Evolutionary conservation across 2,329 filamentous ascomycete genomes (phyloP), one percentile per base, ranked within the genome.

Genomic region (Cadophora sp.): DNA sequence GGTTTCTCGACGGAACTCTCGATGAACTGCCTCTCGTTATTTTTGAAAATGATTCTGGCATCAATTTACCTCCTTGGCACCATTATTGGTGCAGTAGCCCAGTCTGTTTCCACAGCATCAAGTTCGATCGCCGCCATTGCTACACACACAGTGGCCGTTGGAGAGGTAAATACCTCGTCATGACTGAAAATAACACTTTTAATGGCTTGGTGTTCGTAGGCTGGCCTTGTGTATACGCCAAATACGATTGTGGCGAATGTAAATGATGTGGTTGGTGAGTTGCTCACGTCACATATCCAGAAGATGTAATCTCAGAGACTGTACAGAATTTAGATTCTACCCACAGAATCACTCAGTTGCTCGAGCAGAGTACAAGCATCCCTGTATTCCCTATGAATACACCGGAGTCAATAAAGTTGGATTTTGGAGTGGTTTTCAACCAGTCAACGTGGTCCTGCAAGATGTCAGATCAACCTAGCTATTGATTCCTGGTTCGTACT

Each of bases 321-420:
- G 14, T 27, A 13, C 8, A 74, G 73, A 73, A 66, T 91, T 88
- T 76, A 80, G 83, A 61, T 90, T 91, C 74, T 89, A 86, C 71
- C 87, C 88, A 0, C 81, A 80, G 18, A 88, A 85, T 61, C 89
- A 91, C 73, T 88, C 86, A 3, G 85, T 91, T 20, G 85, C 87
- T 6, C 82, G 86, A 56, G 84, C 88, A 14, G 86, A 84, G 55
- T 90, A 80, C 4, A 53, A 65, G 6, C 80, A 80, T 22, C 87
- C 89, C n/a, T 91, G 89, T 69, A 84, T 90, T 50, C 89, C 89
- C 0, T 89, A 86, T 62, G 84, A 87, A 53, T 81, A 84, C 62
- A 80, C 83, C 55, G 80, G 81, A 0, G 81, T 84, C 39, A 79
- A 82, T 45, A 67, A 45, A 45, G 43, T 79, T 8, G 83, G 83